phyloP scores from a whole-genome alignment of 176 grass and related monocot genomes.

The bread wheat (Triticum aestivum) region IWGSC_CS_RefSeq_v2.1 NC_057804.1:642937843-642938342 shows the following conservation, averaged over 20 bases:
- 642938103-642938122: slow-evolving; percentile 58
- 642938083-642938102: slow-evolving; percentile 61
- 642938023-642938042: slow-evolving; percentile 85
- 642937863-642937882: slow-evolving; percentile 98
- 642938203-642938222: not conserved
- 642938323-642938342: not conserved
- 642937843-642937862: slow-evolving; percentile 68
- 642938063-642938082: slow-evolving; percentile 47
- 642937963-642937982: slow-evolving; percentile 11
- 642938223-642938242: too few species aligned
- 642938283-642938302: too few species aligned
- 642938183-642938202: not conserved
- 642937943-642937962: slow-evolving; percentile 18
- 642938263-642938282: too few species aligned
- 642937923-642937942: slow-evolving; percentile 73
- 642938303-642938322: not conserved
- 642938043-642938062: slow-evolving; percentile 88
- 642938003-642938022: slow-evolving; percentile 66
- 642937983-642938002: slow-evolving; percentile 8
- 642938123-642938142: slow-evolving; percentile 83
- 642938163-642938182: slow-evolving; percentile 16
- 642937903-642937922: slow-evolving; percentile 75
- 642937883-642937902: slow-evolving; percentile 96
- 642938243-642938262: too few species aligned
- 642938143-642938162: slow-evolving; percentile 25